Evolutionary conservation across 1,284 basidiomycete genomes (phyloP).

Genomic region (Kwoniella shivajii): DNA sequence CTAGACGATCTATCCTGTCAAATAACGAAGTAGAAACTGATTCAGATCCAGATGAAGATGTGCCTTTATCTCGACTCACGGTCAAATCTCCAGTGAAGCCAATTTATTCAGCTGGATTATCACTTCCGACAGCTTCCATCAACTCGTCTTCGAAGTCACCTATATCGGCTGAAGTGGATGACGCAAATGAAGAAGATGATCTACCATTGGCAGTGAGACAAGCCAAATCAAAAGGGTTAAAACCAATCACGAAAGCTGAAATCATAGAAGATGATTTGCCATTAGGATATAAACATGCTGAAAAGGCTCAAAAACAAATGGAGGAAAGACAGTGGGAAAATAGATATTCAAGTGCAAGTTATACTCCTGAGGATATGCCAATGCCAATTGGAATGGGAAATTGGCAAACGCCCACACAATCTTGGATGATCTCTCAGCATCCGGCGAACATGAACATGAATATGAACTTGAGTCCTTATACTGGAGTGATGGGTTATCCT

Average conservation of each 20-base stretch:
- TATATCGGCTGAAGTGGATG: conserved; percentile 3
- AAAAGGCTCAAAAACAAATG: conserved; percentile 22
- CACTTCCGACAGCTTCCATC: background rate
- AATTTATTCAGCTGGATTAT: background rate
- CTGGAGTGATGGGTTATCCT: background rate
- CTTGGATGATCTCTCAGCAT: conserved; percentile 4
- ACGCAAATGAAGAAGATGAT: conserved; percentile 20
- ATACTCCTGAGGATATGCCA: no score
- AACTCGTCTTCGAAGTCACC: background rate
- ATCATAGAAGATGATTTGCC: conserved; percentile 48
- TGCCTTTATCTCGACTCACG: conserved; percentile 13
- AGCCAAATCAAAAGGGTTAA: conserved; percentile 14
- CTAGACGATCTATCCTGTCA: background rate
- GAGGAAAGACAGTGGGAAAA: conserved; percentile 4
- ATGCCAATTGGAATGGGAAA: background rate
- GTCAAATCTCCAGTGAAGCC: conserved; percentile 6
- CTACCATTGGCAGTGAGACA: conserved; percentile 17
- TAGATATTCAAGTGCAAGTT: background rate
- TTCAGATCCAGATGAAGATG: conserved; percentile 18
- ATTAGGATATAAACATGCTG: conserved; percentile 43
- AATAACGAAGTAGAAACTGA: background rate
- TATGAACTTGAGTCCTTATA: background rate
- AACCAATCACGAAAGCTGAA: conserved; percentile 21
- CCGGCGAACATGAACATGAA: background rate
- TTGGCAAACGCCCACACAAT: background rate